Base-by-base conservation (phyloP, 495 filamentous ascomycete genomes). In the Lentithecium fluviatile region DNA sequence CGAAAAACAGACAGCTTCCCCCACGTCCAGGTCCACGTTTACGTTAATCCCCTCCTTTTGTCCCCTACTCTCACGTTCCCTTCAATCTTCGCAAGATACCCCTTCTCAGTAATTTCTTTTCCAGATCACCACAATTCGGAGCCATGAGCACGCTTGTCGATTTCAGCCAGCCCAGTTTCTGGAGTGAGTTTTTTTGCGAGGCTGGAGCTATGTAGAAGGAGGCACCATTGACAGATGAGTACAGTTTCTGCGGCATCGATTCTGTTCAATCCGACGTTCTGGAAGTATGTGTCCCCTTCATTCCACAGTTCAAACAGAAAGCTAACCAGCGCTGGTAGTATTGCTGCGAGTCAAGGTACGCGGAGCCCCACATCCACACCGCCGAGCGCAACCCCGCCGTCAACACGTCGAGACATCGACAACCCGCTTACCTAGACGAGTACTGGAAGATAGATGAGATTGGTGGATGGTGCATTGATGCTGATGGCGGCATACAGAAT, bases 231-330 rank as follows among this genome's bases (percentile, higher is more conserved):
- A 29, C 55, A 42, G n/a, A 34, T 17, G 25, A 37, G 11, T 15
- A 51, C 55, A 90, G 88, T 90, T 51, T 84, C 88, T 17, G 84
- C 79, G 52, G 77, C 73, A 49, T 75, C 84, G 40, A 89, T 90
- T 73, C 77, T 82, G 40, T 90, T 90, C 75, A 91, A 90, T 72
- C 88, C 88, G 19, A 82, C 84, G 17, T 89, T 89, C 71, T 90
- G 87, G 88, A 90, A 90, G 87, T 89, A 79, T 67, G 84, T 74
- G 20, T 13, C 17, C 43, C 21, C 42, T 32, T 20, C 46, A 53
- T 46, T 13, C 25, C 29, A 47, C 50, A 26, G 24, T n/a, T n/a
- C n/a, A n/a, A n/a, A n/a, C n/a, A n/a, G n/a, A n/a, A n/a, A n/a
- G 54, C 62, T 69, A 64, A 73, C 51, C 3, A 21, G 38, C 25